A percentile compares a stretch with the other conserved stretches of the same genome.
These are phyloP conservation scores for Macrophomina pseudophaseolina DNA, from an alignment of 2,329 filamentous ascomycete species.

Conservation along the genomic window DNA sequence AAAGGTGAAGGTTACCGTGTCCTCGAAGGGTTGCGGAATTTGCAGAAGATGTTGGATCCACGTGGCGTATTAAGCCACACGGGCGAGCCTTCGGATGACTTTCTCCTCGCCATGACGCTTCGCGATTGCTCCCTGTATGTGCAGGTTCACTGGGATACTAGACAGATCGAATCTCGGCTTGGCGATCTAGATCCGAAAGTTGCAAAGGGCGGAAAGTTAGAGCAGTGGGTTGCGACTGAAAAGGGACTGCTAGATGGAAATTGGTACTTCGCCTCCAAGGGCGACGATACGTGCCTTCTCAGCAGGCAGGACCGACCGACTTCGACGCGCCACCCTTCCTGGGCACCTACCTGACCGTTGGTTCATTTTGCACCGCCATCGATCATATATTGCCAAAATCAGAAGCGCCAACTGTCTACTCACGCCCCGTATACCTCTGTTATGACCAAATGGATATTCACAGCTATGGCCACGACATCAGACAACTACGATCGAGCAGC, in stretches of 20 bases:
- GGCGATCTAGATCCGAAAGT: conserved; percentile 55
- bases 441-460: not conserved
- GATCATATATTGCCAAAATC: not conserved
- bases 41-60: conserved; percentile 47
- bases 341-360: conserved; percentile 11
- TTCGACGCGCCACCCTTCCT: conserved; percentile 13
- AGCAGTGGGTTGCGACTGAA: conserved; percentile 26
- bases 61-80: conserved; percentile 37
- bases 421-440: not conserved
- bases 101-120: conserved; percentile 53
- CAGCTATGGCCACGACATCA: not conserved
- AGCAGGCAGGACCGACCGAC: conserved; percentile 21
- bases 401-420: too few relatives aligned
- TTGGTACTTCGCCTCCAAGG: conserved; percentile 13
- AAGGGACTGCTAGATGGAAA: conserved; percentile 5
- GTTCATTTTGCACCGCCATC: conserved; percentile 6
- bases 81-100: conserved; percentile 7
- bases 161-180: conserved; percentile 47
- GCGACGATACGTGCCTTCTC: conserved; percentile 26
- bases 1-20: conserved; percentile 42
- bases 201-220: conserved; percentile 23
- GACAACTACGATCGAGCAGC: too few relatives aligned
- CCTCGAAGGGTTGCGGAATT: conserved; percentile 42
- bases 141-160: conserved; percentile 32
- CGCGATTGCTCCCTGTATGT: conserved; percentile 55